Base-by-base conservation (phyloP, 108 stramenopile species). In the Pseudonitzschia delicatissima region DNA sequence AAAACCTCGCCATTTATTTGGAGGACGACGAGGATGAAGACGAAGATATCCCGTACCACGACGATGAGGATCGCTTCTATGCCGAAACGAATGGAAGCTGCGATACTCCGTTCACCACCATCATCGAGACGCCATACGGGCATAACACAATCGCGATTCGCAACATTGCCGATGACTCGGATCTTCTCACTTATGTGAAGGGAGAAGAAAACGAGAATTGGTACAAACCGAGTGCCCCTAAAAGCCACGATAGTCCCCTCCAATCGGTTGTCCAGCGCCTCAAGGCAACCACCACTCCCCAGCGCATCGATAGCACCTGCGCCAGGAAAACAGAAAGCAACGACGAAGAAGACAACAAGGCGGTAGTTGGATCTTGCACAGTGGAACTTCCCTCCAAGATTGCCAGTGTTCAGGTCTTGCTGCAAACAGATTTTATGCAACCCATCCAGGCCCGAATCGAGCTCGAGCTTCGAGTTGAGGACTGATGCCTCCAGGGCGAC, bases 91-190 rank as follows among this genome's bases (percentile, higher is more conserved):
- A 36, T n/a, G 34, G 37, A 11, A 84, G 87, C 52, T 84, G 86
- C 35, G 72, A 69, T 64, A 59, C 73, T 25, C 87, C 87, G 58
- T 87, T 92, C 73, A 73, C 72, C 48, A 80, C 84, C 50, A 73
- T 87, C 42, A 73, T 92, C 62, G 87, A 84, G 42, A 85, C 86
- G 29, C 91, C 91, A 26, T 72, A 87, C n/a, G 64, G 69, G 4
- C 79, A 80, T 59, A 92, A 92, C 72, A 72, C 91, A 12, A 64
- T 92, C 59, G 84, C 86, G 68, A 80, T 92, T 61, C 82, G 82
- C 39, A 92, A 92, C 82, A 88, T 77, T 40, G 87, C 76, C 48
- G 81, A 82, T 62, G 8, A 82, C 62, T 68, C 87, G 32, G 87
- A 92, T 45, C 63, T 92, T 45, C 71, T 69, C 36, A 84, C 91